These are phyloP conservation scores for Saturnispora sanitii DNA, from an alignment of 805 yeast genomes.

Conservation along the genomic window DNA sequence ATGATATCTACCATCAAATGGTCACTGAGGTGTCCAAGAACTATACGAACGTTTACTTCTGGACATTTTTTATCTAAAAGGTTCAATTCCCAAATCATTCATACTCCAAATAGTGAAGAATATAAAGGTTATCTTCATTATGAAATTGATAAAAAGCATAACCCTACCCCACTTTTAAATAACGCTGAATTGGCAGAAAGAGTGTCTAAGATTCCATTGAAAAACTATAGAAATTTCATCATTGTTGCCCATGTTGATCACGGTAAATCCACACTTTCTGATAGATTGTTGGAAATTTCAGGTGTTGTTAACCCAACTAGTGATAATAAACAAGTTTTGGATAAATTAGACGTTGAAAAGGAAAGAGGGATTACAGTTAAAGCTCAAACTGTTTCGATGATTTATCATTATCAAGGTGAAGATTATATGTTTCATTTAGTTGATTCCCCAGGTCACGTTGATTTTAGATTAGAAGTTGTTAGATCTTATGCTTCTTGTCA, in stretches of 20 bases:
- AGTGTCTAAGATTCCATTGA: constrained; percentile 70
- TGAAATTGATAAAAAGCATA: constrained; percentile 19
- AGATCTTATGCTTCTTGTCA: constrained; percentile 94
- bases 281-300: constrained; percentile 76
- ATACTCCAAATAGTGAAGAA: constrained; percentile 11
- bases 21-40: not conserved
- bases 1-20: not conserved
- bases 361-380: constrained; percentile 96
- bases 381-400: constrained; percentile 95
- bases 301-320: constrained; percentile 73
- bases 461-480: constrained; percentile 86
- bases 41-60: too few species aligned
- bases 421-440: constrained; percentile 85
- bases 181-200: constrained; percentile 30
- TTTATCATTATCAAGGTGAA: constrained; percentile 53
- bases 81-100: not conserved
- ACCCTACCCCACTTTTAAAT: constrained; percentile 20
- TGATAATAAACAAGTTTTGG: constrained; percentile 73
- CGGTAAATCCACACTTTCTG: constrained; percentile 82
- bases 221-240: constrained; percentile 79
- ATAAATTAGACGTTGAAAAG: constrained; percentile 85
- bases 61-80: not conserved
- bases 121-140: constrained; percentile 24
- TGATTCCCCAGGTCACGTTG: constrained; percentile 98
- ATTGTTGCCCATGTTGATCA: constrained; percentile 93